Evolutionary conservation across 257 asterid genomes (phyloP).

Genomic region (Thymus quinquecostatus): DNA sequence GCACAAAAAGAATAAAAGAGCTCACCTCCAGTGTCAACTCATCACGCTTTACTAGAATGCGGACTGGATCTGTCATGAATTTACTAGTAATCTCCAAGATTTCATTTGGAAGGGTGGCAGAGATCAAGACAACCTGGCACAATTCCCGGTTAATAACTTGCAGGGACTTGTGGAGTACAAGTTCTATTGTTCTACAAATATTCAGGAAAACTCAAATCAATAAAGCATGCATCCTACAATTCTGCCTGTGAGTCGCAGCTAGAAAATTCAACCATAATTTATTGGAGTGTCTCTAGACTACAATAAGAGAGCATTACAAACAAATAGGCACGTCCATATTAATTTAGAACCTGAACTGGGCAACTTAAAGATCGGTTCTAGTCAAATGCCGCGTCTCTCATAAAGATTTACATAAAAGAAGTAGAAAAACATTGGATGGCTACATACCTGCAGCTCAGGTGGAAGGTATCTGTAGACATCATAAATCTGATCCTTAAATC

Average conservation of each 20-base stretch:
- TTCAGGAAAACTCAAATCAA: too few relatives aligned
- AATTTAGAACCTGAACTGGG: slow-evolving; percentile 8
- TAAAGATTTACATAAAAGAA: background rate
- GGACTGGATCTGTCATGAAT: slow-evolving; percentile 97
- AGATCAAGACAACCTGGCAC: slow-evolving; percentile 77
- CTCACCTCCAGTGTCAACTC: slow-evolving; percentile 92
- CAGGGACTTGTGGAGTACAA: background rate
- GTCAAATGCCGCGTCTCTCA: background rate
- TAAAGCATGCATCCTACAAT: background rate
- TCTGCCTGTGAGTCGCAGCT: slow-evolving; percentile 3
- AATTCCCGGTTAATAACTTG: slow-evolving; percentile 10
- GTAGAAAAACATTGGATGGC: background rate
- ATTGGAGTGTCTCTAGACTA: background rate
- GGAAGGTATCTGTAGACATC: slow-evolving; percentile 98
- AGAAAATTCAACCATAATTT: background rate
- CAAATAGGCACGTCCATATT: background rate
- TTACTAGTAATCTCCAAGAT: slow-evolving; percentile 91
- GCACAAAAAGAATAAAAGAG: background rate
- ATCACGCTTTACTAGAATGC: slow-evolving; percentile 95
- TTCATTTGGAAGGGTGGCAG: slow-evolving; percentile 97
- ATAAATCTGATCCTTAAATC: slow-evolving; percentile 93
- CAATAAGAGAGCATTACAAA: background rate
- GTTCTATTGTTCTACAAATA: too few relatives aligned
- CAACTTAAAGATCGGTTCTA: background rate
- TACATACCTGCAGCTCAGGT: slow-evolving; percentile 82